Percentiles rank a stretch among this genome's conserved stretches.
Conservation (phyloP, 352 stramenopile genomes). For the Globisporangium echinulatum region DNA sequence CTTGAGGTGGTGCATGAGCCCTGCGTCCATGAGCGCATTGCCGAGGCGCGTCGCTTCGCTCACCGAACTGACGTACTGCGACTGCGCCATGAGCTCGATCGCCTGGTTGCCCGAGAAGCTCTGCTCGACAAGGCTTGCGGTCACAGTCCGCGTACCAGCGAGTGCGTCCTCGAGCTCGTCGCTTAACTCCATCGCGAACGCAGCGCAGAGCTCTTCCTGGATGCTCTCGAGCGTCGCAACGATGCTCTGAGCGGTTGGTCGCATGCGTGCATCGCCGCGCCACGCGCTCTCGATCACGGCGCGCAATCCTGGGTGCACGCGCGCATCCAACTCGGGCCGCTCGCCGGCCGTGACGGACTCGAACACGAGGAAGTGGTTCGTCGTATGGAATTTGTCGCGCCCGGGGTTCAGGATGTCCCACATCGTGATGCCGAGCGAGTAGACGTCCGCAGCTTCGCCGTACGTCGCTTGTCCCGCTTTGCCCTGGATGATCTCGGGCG, state of each 20-base stretch:
- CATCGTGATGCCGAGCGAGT: constrained; percentile 65
- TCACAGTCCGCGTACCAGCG: constrained; percentile 16
- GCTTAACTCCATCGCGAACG: constrained; percentile 33
- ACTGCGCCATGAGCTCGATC: constrained; percentile 29
- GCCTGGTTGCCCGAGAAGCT: constrained; percentile 34
- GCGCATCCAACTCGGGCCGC: constrained; percentile 30
- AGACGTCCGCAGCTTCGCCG: constrained; percentile 62
- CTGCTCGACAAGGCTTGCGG: constrained; percentile 13
- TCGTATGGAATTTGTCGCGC: constrained; percentile 44
- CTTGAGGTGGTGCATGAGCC: constrained; percentile 46
- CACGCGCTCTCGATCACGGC: constrained; percentile 38
- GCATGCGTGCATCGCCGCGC: constrained; percentile 28
- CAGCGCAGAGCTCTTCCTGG: constrained; percentile 35
- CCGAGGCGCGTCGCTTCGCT: constrained; percentile 51
- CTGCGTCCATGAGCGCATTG: constrained; percentile 59
- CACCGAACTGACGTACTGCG: constrained; percentile 31
- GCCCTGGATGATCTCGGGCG: constrained; percentile 69
- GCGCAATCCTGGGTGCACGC: constrained; percentile 27
- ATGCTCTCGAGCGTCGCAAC: constrained; percentile 36
- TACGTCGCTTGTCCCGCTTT: constrained; percentile 42
- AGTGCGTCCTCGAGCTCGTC: constrained; percentile 31
- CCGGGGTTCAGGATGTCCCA: constrained; percentile 65
- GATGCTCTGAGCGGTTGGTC: constrained; percentile 38
- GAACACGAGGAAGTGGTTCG: constrained; percentile 61
- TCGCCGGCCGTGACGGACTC: constrained; percentile 39